Evolutionary conservation across 2,329 filamentous ascomycete genomes (phyloP).

Genomic region (Scedosporium apiospermum): DNA sequence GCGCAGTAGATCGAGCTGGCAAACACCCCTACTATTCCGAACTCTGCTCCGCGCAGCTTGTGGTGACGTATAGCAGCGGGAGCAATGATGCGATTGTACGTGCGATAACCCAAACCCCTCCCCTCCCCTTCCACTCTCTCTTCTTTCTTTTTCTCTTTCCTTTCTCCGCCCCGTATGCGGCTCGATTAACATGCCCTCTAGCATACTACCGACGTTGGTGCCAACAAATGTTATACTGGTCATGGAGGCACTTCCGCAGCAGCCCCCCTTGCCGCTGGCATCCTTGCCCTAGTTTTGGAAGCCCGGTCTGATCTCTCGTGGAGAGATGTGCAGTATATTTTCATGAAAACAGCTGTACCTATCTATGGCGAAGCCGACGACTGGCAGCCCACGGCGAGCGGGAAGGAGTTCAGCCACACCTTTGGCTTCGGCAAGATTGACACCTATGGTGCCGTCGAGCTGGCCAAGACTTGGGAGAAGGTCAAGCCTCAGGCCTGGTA

Average conservation of each 20-base stretch:
- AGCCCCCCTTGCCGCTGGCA: constrained; percentile 83
- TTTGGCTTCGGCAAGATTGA: constrained; percentile 96
- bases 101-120: not conserved
- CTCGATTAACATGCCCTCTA: constrained; percentile 15
- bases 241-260: constrained; percentile 96
- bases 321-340: constrained; percentile 91
- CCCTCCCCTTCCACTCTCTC: not conserved
- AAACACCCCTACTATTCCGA: constrained; percentile 95
- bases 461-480: constrained; percentile 72
- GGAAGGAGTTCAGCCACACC: constrained; percentile 84
- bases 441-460: constrained; percentile 73
- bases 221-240: constrained; percentile 65
- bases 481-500: constrained; percentile 96
- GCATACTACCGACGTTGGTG: constrained; percentile 92
- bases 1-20: constrained; percentile 79
- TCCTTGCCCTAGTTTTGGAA: constrained; percentile 80
- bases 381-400: constrained; percentile 74
- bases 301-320: constrained; percentile 80
- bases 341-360: constrained; percentile 73
- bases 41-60: constrained; percentile 86
- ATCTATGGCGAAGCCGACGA: constrained; percentile 57
- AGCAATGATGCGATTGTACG: constrained; percentile 70
- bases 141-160: not conserved
- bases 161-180: not conserved
- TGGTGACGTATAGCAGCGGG: constrained; percentile 94